Conservation (phyloP, 1,284 basidiomycete genomes). For the Lignosus rhinocerotis region DNA sequence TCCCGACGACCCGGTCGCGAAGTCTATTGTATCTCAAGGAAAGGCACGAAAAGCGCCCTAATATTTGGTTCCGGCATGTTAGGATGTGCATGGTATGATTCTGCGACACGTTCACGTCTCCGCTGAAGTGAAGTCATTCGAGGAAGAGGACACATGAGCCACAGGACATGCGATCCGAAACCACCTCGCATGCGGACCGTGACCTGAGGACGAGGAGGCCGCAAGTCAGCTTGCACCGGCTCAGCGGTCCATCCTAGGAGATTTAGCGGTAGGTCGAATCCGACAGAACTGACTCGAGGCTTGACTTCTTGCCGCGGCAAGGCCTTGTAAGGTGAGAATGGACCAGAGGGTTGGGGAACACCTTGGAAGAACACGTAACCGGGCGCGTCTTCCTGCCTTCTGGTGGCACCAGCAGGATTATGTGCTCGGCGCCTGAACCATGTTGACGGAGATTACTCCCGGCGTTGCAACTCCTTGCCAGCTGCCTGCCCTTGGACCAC, state of each 20-base stretch:
- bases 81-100: conserved; percentile 9
- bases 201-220: conserved; percentile 9
- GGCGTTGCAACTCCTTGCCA: conserved; percentile 13
- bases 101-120: conserved; percentile 8
- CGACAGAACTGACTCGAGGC: conserved; percentile 12
- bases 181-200: conserved; percentile 5
- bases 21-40: conserved; percentile 1
- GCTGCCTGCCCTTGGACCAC: not conserved
- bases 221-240: conserved; percentile 11
- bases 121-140: conserved; percentile 1
- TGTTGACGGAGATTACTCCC: conserved; percentile 18
- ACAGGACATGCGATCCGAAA: conserved; percentile 13
- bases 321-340: conserved; percentile 2
- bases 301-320: conserved; percentile 20
- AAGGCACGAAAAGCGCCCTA: conserved; percentile 3
- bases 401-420: conserved; percentile 11
- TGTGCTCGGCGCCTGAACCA: conserved; percentile 12
- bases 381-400: conserved; percentile 14
- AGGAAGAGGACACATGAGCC: conserved; percentile 9
- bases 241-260: conserved; percentile 18
- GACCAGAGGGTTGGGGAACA: conserved; percentile 5
- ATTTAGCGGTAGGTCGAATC: conserved; percentile 8
- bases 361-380: conserved; percentile 17
- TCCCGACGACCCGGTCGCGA: conserved; percentile 4
- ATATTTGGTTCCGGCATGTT: conserved; percentile 15